Base-by-base conservation (phyloP, 2,329 filamentous ascomycete species). In the Neocatenulostroma microsporum region DNA sequence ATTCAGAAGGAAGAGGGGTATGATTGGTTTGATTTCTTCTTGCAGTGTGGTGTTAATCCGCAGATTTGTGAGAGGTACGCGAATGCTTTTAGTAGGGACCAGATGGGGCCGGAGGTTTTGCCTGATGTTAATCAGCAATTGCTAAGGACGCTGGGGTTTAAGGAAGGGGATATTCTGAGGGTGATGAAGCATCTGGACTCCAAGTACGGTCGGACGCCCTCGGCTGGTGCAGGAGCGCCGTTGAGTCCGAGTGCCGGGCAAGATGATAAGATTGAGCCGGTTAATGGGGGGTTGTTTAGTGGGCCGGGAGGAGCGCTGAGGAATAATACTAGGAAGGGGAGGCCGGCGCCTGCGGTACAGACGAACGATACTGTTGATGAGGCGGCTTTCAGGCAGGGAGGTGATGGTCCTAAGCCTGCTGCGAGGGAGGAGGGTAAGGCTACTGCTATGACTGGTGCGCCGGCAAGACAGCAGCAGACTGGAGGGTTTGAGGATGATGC, bases 1-100 rank as follows among this genome's bases (percentile, higher is more conserved):
- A 66, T 86, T 21, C 72, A 82, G 30, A 68, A 72, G 54, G 81
- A 80, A 60, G 71, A 82, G 1, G 81, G 91, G 32, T 94, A 96
- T 58, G 91, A 98, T 60, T 98, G 91, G 91, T 98, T 98, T 55
- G 87, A 95, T 57, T 96, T 98, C 67, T 98, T 98, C 70, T 68
- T 98, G 26, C 79, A 80, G 45, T 93, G 87, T 58, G 89, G 94
- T 30, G 86, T 96, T 51, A 82, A 87, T 29, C 84, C 89, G 32
- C 85, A 93, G 40, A 80, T 94, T 30, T 98, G 91, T 62, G 89
- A 96, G 63, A 77, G 91, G 37, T 98, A 98, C 56, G 81, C 88
- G 2, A 84, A 87, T 55, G 85, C 86, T 2, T 98, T 98, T 56
- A 62, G 76, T 31, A 81, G 81, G 55, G 91, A 98, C 56, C 91